Conservation (phyloP, 257 asterid species). For the Solanum sparsipilum region DNA sequence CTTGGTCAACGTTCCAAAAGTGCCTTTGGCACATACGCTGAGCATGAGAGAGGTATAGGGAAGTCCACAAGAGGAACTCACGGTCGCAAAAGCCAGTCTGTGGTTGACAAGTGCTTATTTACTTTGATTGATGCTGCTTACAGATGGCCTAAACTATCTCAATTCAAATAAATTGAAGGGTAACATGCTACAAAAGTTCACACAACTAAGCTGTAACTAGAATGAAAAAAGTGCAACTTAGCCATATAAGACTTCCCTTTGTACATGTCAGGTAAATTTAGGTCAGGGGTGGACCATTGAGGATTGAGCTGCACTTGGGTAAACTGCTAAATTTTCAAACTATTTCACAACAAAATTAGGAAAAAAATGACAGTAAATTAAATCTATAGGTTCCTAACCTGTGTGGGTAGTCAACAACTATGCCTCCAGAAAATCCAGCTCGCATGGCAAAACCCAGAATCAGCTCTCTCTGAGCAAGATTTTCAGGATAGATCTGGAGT, state of each 20-base stretch:
- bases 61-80: neutral
- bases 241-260: neutral
- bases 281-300: neutral
- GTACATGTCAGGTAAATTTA: neutral
- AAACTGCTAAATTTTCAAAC: neutral
- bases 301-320: neutral
- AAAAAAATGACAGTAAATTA: neutral
- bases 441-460: slow-evolving; percentile 87
- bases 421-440: slow-evolving; percentile 93
- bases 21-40: neutral
- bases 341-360: neutral
- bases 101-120: neutral
- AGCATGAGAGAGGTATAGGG: neutral
- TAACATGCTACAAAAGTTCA: neutral
- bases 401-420: slow-evolving; percentile 89
- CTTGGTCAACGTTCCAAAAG: neutral
- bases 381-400: slow-evolving; percentile 33
- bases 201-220: neutral
- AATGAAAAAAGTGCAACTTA: neutral
- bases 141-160: neutral
- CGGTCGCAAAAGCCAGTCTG: neutral
- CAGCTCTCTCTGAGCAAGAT: slow-evolving; percentile 77
- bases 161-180: neutral
- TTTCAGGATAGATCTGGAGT: slow-evolving; percentile 86
- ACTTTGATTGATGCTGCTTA: neutral